phyloP scores from a whole-genome alignment of 768 basidiomycete genomes.

The Arthromyces matolae region DNA sequence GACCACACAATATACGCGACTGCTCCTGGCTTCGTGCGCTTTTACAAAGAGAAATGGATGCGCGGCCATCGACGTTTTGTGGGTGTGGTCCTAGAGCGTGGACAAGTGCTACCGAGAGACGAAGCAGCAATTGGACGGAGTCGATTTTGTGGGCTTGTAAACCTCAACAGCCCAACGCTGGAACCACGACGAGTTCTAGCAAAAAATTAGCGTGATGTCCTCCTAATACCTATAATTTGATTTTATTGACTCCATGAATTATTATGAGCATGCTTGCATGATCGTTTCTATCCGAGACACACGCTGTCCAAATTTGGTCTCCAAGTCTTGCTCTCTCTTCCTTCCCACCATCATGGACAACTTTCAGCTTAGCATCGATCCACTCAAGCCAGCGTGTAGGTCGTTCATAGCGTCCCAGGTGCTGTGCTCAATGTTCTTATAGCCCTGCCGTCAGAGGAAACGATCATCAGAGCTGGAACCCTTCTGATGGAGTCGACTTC shows the following conservation, averaged over 20 bases:
- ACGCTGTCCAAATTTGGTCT: constrained; percentile 11
- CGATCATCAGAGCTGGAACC: constrained; percentile 48
- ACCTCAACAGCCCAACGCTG: constrained; percentile 43
- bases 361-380: constrained; percentile 13
- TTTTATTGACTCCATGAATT: constrained; percentile 1
- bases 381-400: constrained; percentile 14
- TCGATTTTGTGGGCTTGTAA: constrained; percentile 76
- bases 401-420: background rate
- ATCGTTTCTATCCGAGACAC: constrained; percentile 6
- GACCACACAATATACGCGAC: constrained; percentile 94
- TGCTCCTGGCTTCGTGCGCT: constrained; percentile 89
- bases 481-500: constrained; percentile 53
- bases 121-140: constrained; percentile 72
- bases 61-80: constrained; percentile 73
- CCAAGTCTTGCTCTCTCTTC: constrained; percentile 4
- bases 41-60: constrained; percentile 82
- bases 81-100: constrained; percentile 78
- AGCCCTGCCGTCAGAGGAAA: constrained; percentile 64
- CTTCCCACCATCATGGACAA: constrained; percentile 20
- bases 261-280: background rate
- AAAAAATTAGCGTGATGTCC: constrained; percentile 18
- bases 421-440: background rate
- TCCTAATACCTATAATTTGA: constrained; percentile 8
- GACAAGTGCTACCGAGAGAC: constrained; percentile 85
- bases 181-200: constrained; percentile 13